These are phyloP conservation scores for Heterobasidion occidentale DNA, from an alignment of 1,284 basidiomycete species.

Conservation along the genomic window DNA sequence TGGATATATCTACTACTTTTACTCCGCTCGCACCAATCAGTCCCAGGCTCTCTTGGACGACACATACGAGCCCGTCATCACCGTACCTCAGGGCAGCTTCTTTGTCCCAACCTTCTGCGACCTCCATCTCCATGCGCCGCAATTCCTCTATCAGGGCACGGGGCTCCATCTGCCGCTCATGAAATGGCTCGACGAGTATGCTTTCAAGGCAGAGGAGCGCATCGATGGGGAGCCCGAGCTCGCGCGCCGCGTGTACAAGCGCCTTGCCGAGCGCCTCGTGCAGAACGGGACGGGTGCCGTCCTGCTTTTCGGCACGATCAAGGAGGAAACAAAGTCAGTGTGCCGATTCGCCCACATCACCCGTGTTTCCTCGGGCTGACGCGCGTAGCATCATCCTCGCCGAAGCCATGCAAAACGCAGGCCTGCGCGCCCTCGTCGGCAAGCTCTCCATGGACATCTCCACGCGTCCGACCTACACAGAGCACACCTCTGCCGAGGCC, in stretches of 20 bases:
- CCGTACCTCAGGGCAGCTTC: slow-evolving; percentile 50
- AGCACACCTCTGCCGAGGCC: slow-evolving; percentile 44
- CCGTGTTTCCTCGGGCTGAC: background rate
- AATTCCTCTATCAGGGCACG: slow-evolving; percentile 80
- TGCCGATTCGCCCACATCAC: background rate
- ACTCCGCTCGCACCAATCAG: slow-evolving; percentile 24
- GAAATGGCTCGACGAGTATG: slow-evolving; percentile 75
- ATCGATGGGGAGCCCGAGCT: slow-evolving; percentile 57
- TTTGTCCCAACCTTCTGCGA: slow-evolving; percentile 74
- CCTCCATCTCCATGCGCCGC: slow-evolving; percentile 76
- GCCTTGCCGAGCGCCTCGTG: slow-evolving; percentile 54
- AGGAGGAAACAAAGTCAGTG: slow-evolving; percentile 67
- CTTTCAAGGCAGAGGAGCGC: slow-evolving; percentile 71
- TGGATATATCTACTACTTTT: slow-evolving; percentile 51
- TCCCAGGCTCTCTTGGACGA: slow-evolving; percentile 21
- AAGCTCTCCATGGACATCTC: slow-evolving; percentile 84
- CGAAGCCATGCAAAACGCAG: slow-evolving; percentile 58
- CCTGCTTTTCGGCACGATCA: slow-evolving; percentile 76
- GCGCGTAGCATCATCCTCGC: slow-evolving; percentile 65
- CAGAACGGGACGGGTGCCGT: slow-evolving; percentile 72
- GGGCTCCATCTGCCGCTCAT: slow-evolving; percentile 79
- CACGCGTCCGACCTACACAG: slow-evolving; percentile 63
- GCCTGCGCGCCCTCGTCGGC: slow-evolving; percentile 72
- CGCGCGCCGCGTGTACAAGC: slow-evolving; percentile 57
- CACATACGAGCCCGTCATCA: slow-evolving; percentile 15